phyloP scores from a whole-genome alignment of 1,284 basidiomycete species.

The Cryptococcus sp. region DNA sequence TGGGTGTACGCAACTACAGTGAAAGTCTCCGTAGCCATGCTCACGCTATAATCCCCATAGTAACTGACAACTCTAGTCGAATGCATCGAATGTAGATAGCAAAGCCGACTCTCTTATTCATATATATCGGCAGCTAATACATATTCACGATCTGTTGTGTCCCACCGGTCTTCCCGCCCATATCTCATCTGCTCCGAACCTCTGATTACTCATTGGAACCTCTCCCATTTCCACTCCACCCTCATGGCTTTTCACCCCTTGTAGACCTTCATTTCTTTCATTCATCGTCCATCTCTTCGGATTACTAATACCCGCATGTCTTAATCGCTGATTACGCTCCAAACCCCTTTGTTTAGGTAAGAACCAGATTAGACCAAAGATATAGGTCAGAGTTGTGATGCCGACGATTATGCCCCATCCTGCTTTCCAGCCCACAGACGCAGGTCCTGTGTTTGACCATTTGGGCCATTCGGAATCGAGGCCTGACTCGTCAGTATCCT shows the following conservation, averaged over 20 bases:
- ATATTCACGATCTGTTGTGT: too few species aligned
- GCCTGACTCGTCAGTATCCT: constrained; percentile 6
- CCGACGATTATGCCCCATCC: constrained; percentile 33
- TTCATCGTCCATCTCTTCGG: background rate
- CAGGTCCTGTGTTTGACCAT: constrained; percentile 16
- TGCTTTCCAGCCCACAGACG: constrained; percentile 20
- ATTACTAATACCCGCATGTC: background rate
- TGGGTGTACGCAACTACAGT: too few species aligned
- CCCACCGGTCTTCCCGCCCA: too few species aligned
- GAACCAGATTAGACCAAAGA: constrained; percentile 14
- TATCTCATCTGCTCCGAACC: too few species aligned
- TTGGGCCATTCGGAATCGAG: constrained; percentile 26
- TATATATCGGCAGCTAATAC: too few species aligned
- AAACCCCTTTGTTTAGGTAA: constrained; percentile 11
- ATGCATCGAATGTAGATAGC: too few species aligned
- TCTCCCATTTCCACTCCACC: too few species aligned
- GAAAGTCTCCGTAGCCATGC: too few species aligned
- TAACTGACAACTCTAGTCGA: too few species aligned
- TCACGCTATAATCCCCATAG: too few species aligned
- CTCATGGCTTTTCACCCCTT: background rate
- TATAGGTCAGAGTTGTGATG: constrained; percentile 12
- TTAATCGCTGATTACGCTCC: constrained; percentile 5
- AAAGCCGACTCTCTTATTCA: too few species aligned
- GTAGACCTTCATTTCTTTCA: background rate
- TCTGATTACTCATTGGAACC: too few species aligned